Evolutionary conservation across 2,329 filamentous ascomycete species (phyloP), one percentile per base, ranked within the genome.

Genomic region (Fusarium burgessii): DNA sequence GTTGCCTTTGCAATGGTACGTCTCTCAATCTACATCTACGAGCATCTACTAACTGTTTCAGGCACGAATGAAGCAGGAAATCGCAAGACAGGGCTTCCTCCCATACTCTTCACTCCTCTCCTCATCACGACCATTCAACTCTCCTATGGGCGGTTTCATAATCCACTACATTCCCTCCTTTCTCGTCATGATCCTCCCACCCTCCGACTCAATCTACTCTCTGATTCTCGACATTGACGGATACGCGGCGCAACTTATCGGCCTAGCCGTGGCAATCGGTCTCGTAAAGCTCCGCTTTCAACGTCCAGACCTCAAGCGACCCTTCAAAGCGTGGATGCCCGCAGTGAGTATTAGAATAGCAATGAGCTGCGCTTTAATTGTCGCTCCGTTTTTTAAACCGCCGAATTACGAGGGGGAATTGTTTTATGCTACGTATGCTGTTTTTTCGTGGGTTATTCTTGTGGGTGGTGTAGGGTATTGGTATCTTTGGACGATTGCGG

Each of bases 161-260:
- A 84, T 93, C 4, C 90, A 93, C 73, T 93, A 88, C 73, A 83
- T 93, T 33, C 91, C 91, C 0, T 92, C 90, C 0, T 72, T 92
- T 2, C 80, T 93, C 2, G 90, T 93, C 6, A 92, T 93, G 52
- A 79, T 84, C 1, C 81, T 92, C 0, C 90, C 91, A 0, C 90
- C 91, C 0, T 89, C 90, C 1, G 83, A 84, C 6, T 87, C 91
- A 49, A 89, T 91, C 0, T 94, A 93, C 78, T 90, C 88, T 13
- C 92, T 94, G 73, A 93, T 93, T 32, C 81, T 93, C 1, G 90
- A 93, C 49, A 88, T 93, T 0, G 91, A 93, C 74, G 90, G 89
- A 0, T 93, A 93, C 70, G 87, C 90, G 0, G 88, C 84, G 0
- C 88, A 92, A 62, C 82, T 93, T 17, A 86, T 90, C 59, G 84